Base-by-base conservation (phyloP, 345 rosid species). In the Bruguiera sexangula region DNA sequence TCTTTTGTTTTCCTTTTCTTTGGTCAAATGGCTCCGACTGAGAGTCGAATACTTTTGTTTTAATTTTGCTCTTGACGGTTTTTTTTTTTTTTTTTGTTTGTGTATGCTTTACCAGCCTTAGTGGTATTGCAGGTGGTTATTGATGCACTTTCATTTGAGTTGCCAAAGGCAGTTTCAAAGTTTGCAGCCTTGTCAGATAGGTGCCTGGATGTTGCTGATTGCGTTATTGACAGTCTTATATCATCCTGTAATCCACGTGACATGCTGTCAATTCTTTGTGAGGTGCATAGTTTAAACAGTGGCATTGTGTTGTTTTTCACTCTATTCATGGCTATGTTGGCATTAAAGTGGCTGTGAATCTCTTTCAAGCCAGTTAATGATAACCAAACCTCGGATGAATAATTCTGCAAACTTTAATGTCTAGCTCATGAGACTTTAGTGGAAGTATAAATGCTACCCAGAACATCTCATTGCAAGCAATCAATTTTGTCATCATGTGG, bases 231-330 rank as follows among this genome's bases (percentile, higher is more conserved):
- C 77, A 77, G 65, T 55, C 83, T 89, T 65, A 75, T 83, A 69
- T 80, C 65, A 74, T 78, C 43, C 48, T 87, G 96, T 69, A 87
- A 75, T 78, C 97, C 98, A 0, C 84, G 95, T 30, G 97, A 94
- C 76, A 88, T 94, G 97, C 84, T 86, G 79, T 66, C 90, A 34
- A 70, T 94, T 85, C 85, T 94, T 67, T 94, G 95, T 34, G 97
- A 86, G 96, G 98, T 91, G 71, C 46, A 8, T 43, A 65, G 18
- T 21, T 16, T 43, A 13, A 22, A 21, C 37, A n/a, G 4, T 61
- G 24, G 19, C 18, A 32, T 13, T 31, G 31, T 43, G 26, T 43
- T 20, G 30, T 34, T 18, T 52, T 67, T 55, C 24, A 43, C 24
- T 16, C 55, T 9, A 31, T 69, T 63, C 8, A 3, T 32, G 48